These are phyloP conservation scores for Coniella lustricola DNA, from an alignment of 2,329 filamentous ascomycete genomes.

Conservation along the genomic window DNA sequence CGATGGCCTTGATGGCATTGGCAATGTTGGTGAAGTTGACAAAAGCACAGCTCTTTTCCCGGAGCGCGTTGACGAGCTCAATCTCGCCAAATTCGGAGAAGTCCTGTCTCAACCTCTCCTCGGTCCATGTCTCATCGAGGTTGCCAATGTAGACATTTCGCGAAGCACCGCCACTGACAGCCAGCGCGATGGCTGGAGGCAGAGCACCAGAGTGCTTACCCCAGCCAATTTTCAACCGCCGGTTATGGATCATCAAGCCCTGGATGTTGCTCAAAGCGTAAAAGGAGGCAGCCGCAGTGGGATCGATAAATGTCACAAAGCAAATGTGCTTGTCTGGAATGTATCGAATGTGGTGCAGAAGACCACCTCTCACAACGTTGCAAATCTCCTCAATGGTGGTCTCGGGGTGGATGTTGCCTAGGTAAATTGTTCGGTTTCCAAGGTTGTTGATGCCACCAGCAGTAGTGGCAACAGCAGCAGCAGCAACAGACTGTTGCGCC, in stretches of 20 bases:
- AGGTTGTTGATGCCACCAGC: slow-evolving; percentile 96
- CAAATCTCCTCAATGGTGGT: slow-evolving; percentile 99
- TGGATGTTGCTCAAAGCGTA: slow-evolving; percentile 96
- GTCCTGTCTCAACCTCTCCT: slow-evolving; percentile 90
- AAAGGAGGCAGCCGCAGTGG: slow-evolving; percentile 94
- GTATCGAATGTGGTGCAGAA: slow-evolving; percentile 96
- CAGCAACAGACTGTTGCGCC: slow-evolving; percentile 94
- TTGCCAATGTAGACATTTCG: slow-evolving; percentile 98
- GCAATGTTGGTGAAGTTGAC: slow-evolving; percentile 99
- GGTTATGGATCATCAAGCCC: slow-evolving; percentile 98
- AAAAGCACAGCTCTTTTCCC: slow-evolving; percentile 98
- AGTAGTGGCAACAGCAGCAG: slow-evolving; percentile 91
- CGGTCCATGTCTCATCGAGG: slow-evolving; percentile 92
- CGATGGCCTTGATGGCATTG: slow-evolving; percentile 98
- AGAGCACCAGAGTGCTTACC: slow-evolving; percentile 97
- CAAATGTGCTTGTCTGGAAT: slow-evolving; percentile 99
- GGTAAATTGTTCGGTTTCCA: slow-evolving; percentile 93
- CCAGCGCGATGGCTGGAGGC: slow-evolving; percentile 89
- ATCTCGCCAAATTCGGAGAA: slow-evolving; percentile 98
- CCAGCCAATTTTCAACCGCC: slow-evolving; percentile 97
- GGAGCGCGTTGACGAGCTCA: slow-evolving; percentile 89
- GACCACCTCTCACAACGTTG: slow-evolving; percentile 92
- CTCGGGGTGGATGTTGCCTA: slow-evolving; percentile 97
- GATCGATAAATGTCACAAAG: slow-evolving; percentile 99
- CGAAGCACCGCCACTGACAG: slow-evolving; percentile 94